These are phyloP conservation scores for Metschnikowia borealis DNA, from an alignment of 805 yeast genomes.

Conservation along the genomic window DNA sequence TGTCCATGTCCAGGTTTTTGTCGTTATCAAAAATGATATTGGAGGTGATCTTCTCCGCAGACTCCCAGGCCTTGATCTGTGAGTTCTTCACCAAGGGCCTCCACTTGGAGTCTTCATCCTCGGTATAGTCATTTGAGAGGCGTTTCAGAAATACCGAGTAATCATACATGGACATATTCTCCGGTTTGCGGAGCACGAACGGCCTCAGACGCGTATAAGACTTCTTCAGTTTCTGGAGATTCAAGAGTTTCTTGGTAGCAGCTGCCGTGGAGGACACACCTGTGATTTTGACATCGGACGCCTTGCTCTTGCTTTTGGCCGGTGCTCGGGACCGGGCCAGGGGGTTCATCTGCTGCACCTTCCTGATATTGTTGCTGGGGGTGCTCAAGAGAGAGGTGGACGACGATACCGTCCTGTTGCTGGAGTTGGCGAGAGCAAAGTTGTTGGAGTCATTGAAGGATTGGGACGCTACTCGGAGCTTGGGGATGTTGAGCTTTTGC, in stretches of 20 bases:
- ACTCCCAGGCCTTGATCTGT: constrained; percentile 44
- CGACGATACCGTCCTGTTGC: constrained; percentile 34
- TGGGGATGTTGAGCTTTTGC: constrained; percentile 11
- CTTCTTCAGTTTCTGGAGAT: constrained; percentile 37
- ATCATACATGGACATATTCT: constrained; percentile 32
- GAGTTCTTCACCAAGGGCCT: constrained; percentile 37
- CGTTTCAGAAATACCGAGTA: constrained; percentile 28
- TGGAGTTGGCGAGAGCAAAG: constrained; percentile 11
- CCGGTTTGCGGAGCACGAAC: constrained; percentile 32
- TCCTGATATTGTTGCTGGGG: constrained; percentile 38
- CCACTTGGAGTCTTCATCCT: constrained; percentile 4
- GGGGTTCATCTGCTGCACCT: constrained; percentile 26
- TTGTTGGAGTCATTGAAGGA: constrained; percentile 13
- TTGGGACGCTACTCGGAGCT: constrained; percentile 16
- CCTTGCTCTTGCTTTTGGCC: constrained; percentile 1
- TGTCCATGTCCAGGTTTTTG: constrained; percentile 16
- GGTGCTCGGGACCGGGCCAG: constrained; percentile 8
- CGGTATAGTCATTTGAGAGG: not conserved
- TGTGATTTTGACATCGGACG: constrained; percentile 6
- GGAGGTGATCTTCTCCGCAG: constrained; percentile 37
- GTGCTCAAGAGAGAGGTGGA: constrained; percentile 39
- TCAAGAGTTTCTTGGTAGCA: constrained; percentile 35
- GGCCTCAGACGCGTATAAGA: constrained; percentile 13
- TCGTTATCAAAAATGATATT: constrained; percentile 34
- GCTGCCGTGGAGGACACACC: constrained; percentile 12